Percentiles rank a stretch among this genome's conserved stretches.
Conservation (phyloP, 2,329 filamentous ascomycete species). For the Colletotrichum somersetense region DNA sequence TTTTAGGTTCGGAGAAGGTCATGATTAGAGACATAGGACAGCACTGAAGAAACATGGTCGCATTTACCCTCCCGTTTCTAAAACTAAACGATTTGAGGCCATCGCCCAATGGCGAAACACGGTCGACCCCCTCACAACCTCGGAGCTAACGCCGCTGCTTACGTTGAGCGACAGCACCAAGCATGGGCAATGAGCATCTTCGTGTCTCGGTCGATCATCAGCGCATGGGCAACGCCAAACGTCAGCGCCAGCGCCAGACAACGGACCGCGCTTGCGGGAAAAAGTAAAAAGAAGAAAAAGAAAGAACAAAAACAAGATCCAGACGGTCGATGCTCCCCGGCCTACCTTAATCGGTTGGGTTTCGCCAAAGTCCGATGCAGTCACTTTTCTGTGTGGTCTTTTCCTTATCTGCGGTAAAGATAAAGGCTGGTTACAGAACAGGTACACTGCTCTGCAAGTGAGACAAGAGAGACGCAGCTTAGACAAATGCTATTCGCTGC, state of each 20-base stretch:
- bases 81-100: slow-evolving; percentile 5
- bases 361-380: slow-evolving; percentile 2
- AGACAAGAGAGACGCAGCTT: slow-evolving; percentile 29
- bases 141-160: slow-evolving; percentile 19
- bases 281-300: neutral
- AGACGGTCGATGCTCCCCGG: slow-evolving; percentile 9
- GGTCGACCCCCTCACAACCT: neutral
- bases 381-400: neutral
- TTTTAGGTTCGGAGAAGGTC: neutral
- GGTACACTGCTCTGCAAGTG: slow-evolving; percentile 20
- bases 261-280: neutral
- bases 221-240: slow-evolving; percentile 4
- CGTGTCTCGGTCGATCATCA: slow-evolving; percentile 10
- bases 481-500: slow-evolving; percentile 14
- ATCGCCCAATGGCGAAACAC: slow-evolving; percentile 22
- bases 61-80: neutral
- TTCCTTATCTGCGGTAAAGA: slow-evolving; percentile 11
- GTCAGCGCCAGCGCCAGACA: slow-evolving; percentile 15
- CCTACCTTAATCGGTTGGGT: slow-evolving; percentile 5
- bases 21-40: neutral
- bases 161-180: slow-evolving; percentile 15
- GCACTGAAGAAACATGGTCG: slow-evolving; percentile 1
- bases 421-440: slow-evolving; percentile 8
- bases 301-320: slow-evolving; percentile 4
- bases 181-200: slow-evolving; percentile 5